Evolutionary conservation across 805 yeast genomes (phyloP).

Genomic region (Teunomyces stri): DNA sequence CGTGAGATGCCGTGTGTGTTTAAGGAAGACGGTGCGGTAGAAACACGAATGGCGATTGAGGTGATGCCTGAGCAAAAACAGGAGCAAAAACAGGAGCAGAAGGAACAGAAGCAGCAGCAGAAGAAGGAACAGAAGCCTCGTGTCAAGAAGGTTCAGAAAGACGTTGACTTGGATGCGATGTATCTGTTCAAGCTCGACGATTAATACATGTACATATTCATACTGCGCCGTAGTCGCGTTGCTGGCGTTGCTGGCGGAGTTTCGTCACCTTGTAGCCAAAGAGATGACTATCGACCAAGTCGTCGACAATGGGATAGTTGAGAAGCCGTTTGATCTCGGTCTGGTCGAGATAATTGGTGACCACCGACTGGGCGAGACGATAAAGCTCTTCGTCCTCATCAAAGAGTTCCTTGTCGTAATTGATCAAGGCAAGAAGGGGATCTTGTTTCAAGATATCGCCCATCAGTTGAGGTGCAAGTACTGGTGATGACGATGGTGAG

Average conservation of each 20-base stretch:
- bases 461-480: slow-evolving; percentile 20
- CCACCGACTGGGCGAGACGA: slow-evolving; percentile 26
- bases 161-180: slow-evolving; percentile 37
- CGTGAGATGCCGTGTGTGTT: slow-evolving; percentile 29
- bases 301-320: slow-evolving; percentile 46
- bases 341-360: slow-evolving; percentile 36
- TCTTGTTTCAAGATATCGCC: slow-evolving; percentile 8
- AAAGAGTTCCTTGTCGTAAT: slow-evolving; percentile 31
- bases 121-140: no score
- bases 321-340: slow-evolving; percentile 31
- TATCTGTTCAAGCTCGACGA: slow-evolving; percentile 41
- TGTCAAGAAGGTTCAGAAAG: no score
- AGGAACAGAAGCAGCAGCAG: not conserved
- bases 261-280: slow-evolving; percentile 42
- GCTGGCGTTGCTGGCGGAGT: slow-evolving; percentile 26
- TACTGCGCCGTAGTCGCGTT: slow-evolving; percentile 26
- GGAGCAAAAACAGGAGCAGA: slow-evolving; percentile 1
- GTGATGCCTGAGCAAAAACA: slow-evolving; percentile 10
- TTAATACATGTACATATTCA: slow-evolving; percentile 16
- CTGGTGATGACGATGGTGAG: slow-evolving; percentile 17
- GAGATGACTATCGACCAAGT: slow-evolving; percentile 35
- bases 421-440: slow-evolving; percentile 12
- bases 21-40: slow-evolving; percentile 26
- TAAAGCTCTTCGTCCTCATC: slow-evolving; percentile 40
- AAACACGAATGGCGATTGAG: slow-evolving; percentile 22